Conservation (phyloP, 2,329 filamentous ascomycete genomes). For the Penicillium sp. region DNA sequence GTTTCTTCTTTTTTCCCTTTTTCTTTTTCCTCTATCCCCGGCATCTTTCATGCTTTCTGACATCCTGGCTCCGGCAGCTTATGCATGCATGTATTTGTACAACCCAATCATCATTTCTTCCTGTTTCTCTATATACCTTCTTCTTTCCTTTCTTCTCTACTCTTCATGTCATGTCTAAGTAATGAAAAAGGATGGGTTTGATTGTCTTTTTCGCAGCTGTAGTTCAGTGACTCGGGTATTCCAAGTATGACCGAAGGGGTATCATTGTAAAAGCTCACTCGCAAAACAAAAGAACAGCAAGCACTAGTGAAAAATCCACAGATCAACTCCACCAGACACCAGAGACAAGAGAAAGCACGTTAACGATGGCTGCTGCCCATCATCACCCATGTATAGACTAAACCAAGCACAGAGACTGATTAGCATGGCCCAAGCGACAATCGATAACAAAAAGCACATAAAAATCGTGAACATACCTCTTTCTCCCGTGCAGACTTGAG, state of each 20-base stretch:
- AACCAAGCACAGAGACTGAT: not conserved
- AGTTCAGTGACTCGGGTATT: not conserved
- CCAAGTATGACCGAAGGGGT: no score
- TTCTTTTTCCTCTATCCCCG: constrained; percentile 15
- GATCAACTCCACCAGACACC: not conserved
- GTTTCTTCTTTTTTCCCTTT: constrained; percentile 8
- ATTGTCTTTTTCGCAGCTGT: constrained; percentile 9
- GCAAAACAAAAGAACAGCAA: no score
- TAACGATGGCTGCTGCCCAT: not conserved
- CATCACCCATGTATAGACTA: constrained; percentile 18
- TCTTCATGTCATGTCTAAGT: constrained; percentile 27
- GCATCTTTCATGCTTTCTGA: constrained; percentile 28
- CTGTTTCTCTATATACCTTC: constrained; percentile 18
- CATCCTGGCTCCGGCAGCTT: constrained; percentile 29
- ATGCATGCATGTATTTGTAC: constrained; percentile 41
- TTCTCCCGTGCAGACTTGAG: constrained; percentile 56
- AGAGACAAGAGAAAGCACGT: no score
- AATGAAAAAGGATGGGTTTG: constrained; percentile 26
- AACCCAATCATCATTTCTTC: constrained; percentile 26
- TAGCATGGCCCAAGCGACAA: not conserved
- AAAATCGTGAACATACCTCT: constrained; percentile 39
- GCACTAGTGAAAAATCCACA: no score
- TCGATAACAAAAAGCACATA: not conserved
- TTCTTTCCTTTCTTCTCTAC: constrained; percentile 17
- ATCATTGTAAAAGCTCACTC: no score